Base-by-base conservation (phyloP, 2,329 filamentous ascomycete species). In the Verticillium tricorpus region DNA sequence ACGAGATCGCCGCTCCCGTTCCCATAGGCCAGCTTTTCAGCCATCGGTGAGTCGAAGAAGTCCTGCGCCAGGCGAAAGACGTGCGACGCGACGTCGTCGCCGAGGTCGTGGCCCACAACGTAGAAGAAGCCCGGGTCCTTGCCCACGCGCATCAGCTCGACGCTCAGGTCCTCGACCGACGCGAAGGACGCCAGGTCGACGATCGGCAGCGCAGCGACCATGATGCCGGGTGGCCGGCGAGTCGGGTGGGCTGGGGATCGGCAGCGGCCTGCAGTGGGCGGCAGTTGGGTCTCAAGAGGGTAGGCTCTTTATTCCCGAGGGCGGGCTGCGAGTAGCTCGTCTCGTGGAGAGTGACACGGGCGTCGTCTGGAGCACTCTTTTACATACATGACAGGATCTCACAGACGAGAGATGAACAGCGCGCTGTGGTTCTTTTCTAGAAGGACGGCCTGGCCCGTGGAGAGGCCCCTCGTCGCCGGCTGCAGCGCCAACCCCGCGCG, bases 111-210 rank as follows among this genome's bases (percentile, higher is more conserved):
- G 1, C 64, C 64, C 9, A 65, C 61, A 32, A 65, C 63, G 9
- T 65, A 65, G 22, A 65, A 65, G 56, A 65, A 65, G 50, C 64
- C 64, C 2, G 64, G 64, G 37, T 65, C 63, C 57, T 39, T 65
- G 56, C 64, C 64, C 40, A 65, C 64, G 35, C 61, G 63, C 63
- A 65, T 59, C 35, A 65, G 59, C 57, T 65, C 63, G 3, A 37
- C 61, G 45, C 57, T 61, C 9, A 65, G 54, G n/a, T 40, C 59
- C 37, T 63, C 61, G 7, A 56, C 54, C 31, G 55, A 60, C 9
- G 45, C 57, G 25, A 61, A 61, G 1, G 61, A 57, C 17, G 35
- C 58, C 22, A 65, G 25, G 55, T 65, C 61, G 34, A 65, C 59
- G 25, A 65, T 52, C 11, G 64, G 63, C 8, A 65, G n/a, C 17